phyloP scores from a whole-genome alignment of 805 yeast species.

The Saturnispora serradocipensis region DNA sequence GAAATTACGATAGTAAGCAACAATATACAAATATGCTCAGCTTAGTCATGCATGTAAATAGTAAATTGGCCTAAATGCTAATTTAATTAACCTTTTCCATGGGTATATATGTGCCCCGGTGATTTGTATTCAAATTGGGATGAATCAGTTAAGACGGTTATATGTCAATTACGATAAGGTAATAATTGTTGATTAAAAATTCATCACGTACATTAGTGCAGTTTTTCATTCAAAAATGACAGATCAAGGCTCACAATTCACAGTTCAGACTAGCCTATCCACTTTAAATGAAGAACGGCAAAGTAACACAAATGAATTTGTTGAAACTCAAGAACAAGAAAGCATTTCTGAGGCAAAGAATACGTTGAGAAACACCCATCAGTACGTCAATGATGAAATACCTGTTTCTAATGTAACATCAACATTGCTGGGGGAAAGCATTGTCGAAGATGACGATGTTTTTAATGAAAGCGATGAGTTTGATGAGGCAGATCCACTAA shows the following conservation, averaged over 20 bases:
- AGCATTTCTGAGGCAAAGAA: neutral
- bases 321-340: neutral
- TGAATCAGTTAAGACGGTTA: no score
- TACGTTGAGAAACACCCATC: neutral
- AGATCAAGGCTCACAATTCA: neutral
- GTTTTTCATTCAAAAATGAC: neutral
- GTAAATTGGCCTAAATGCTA: no score
- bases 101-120: no score
- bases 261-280: neutral
- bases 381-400: neutral
- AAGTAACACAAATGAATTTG: neutral
- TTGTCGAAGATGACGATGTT: neutral
- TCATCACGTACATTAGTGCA: neutral
- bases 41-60: no score
- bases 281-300: neutral
- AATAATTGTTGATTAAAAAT: neutral
- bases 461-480: slow-evolving; percentile 2
- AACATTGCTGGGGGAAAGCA: neutral
- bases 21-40: no score
- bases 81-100: no score
- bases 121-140: no score
- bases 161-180: no score
- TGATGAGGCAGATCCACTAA: slow-evolving; percentile 48
- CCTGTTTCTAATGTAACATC: neutral
- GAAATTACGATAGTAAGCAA: no score